Percentiles rank a stretch among this genome's conserved stretches.
Evolutionary conservation across 1,139 yeast genomes (phyloP).

Genomic region (Entelexis paramagnoliae): DNA sequence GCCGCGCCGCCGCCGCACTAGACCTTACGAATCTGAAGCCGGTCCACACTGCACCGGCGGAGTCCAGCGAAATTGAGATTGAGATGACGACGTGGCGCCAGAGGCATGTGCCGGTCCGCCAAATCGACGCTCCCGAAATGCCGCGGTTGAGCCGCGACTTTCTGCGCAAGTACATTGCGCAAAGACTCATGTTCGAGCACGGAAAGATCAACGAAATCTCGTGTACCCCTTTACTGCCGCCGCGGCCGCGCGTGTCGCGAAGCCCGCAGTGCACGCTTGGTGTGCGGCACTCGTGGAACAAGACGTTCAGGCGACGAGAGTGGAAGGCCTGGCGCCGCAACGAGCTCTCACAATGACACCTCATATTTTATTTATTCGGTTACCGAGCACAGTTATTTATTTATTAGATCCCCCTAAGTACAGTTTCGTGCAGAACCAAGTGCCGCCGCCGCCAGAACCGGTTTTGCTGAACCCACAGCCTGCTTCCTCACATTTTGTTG

Average conservation of each 20-base stretch:
- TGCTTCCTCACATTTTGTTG: too few species aligned
- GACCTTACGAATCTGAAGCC: not conserved
- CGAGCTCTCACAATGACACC: not conserved
- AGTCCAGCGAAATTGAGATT: not conserved
- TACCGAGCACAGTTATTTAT: not conserved
- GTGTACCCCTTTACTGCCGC: conserved; percentile 5
- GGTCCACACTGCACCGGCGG: not conserved
- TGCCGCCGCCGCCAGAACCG: too few species aligned
- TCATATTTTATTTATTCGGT: not conserved
- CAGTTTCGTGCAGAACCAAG: too few species aligned
- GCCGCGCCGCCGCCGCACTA: not conserved
- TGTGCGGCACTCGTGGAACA: conserved; percentile 6
- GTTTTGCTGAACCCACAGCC: too few species aligned
- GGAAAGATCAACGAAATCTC: conserved; percentile 12
- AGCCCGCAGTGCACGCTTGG: not conserved
- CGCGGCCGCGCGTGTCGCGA: not conserved
- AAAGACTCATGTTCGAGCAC: conserved; percentile 11
- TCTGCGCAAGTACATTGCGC: conserved; percentile 15
- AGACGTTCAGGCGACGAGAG: not conserved
- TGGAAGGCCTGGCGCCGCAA: not conserved
- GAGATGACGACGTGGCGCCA: not conserved
- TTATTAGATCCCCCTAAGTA: not conserved
- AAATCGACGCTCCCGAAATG: not conserved
- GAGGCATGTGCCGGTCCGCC: not conserved
- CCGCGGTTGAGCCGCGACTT: conserved; percentile 8